phyloP scores from a whole-genome alignment of 192 early-diverging fungal genomes.

The Mortierella alpina region DNA sequence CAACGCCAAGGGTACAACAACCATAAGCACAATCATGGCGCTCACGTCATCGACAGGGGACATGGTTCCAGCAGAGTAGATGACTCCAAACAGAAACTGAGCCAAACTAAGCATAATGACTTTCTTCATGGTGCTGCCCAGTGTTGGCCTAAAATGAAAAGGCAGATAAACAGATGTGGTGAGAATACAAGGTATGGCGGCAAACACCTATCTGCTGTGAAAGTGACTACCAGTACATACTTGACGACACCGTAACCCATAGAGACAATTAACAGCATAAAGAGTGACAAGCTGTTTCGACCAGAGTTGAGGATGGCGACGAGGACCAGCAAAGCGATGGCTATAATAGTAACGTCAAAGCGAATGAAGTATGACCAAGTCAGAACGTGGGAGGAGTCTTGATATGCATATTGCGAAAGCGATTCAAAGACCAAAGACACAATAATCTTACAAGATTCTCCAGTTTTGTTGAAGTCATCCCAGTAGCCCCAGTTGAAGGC shows the following conservation, averaged over 20 bases:
- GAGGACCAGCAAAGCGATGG: constrained; percentile 73
- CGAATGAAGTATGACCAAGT: not conserved
- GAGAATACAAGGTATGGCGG: not conserved
- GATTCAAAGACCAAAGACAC: not conserved
- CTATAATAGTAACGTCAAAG: constrained; percentile 14
- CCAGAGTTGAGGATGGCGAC: constrained; percentile 88
- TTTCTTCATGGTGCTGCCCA: constrained; percentile 91
- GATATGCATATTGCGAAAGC: not conserved
- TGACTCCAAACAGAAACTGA: constrained; percentile 89
- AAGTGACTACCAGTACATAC: constrained; percentile 52
- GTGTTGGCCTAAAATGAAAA: constrained; percentile 72
- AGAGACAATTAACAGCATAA: constrained; percentile 94
- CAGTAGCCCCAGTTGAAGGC: constrained; percentile 91
- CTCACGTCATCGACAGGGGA: constrained; percentile 75
- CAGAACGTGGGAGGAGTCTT: not conserved
- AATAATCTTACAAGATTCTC: constrained; percentile 63
- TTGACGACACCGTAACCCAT: constrained; percentile 97
- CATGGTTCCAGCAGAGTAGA: constrained; percentile 88
- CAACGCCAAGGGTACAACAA: constrained; percentile 87
- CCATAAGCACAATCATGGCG: constrained; percentile 77
- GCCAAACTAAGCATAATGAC: constrained; percentile 79
- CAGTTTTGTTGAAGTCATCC: constrained; percentile 74
- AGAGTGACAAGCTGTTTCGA: constrained; percentile 93
- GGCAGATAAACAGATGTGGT: not conserved
- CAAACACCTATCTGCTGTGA: not conserved